These are phyloP conservation scores for Corinectria fuckeliana DNA, from an alignment of 2,329 filamentous ascomycete species.

Conservation along the genomic window DNA sequence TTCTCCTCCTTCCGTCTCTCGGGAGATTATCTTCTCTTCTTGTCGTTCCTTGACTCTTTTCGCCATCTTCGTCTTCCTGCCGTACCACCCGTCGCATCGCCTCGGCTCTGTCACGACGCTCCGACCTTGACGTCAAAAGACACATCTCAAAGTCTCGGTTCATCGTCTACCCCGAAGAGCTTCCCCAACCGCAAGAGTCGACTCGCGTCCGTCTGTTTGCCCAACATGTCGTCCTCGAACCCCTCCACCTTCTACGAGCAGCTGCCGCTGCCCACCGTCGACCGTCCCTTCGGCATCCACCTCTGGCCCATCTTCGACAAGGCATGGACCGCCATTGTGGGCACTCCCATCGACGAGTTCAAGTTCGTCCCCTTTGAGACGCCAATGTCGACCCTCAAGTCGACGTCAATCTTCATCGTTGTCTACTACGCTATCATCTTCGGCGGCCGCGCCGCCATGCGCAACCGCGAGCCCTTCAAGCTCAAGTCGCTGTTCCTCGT, in stretches of 20 bases:
- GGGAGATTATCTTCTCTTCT: slow-evolving; percentile 42
- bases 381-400: slow-evolving; percentile 87
- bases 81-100: slow-evolving; percentile 37
- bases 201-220: slow-evolving; percentile 22
- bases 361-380: slow-evolving; percentile 81
- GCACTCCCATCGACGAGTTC: slow-evolving; percentile 88
- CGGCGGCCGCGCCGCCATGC: slow-evolving; percentile 91
- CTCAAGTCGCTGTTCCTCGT: slow-evolving; percentile 90
- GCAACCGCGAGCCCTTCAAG: slow-evolving; percentile 82
- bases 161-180: neutral
- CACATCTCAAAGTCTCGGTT: slow-evolving; percentile 1
- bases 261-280: slow-evolving; percentile 78
- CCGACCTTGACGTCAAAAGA: slow-evolving; percentile 2
- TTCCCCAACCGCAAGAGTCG: slow-evolving; percentile 10
- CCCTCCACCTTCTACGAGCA: slow-evolving; percentile 59
- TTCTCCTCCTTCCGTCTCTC: slow-evolving; percentile 28
- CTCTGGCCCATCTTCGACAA: slow-evolving; percentile 96
- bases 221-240: slow-evolving; percentile 47
- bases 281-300: slow-evolving; percentile 88
- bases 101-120: slow-evolving; percentile 24
- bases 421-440: slow-evolving; percentile 95
- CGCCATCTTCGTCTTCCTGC: slow-evolving; percentile 28
- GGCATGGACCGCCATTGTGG: slow-evolving; percentile 75
- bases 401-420: slow-evolving; percentile 80
- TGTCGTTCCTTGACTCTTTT: slow-evolving; percentile 45